phyloP scores from a whole-genome alignment of 768 basidiomycete species.

The Auriscalpium orientale region DNA sequence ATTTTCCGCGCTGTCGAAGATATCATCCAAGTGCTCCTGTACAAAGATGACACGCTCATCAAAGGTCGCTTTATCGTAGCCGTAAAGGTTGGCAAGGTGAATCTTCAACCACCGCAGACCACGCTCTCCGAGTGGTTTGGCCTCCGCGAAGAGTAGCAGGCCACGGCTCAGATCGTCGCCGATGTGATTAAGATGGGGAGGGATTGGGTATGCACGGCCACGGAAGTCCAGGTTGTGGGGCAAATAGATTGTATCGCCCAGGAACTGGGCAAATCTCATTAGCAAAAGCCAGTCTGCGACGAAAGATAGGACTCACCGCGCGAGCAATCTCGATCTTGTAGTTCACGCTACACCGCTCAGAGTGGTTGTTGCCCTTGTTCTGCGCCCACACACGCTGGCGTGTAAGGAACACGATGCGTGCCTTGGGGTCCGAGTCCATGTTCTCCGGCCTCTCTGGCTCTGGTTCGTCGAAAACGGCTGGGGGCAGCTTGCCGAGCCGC shows the following conservation, averaged over 20 bases:
- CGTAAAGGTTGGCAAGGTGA: constrained; percentile 87
- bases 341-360: constrained; percentile 87
- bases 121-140: constrained; percentile 70
- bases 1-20: constrained; percentile 75
- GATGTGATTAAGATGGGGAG: constrained; percentile 91
- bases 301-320: constrained; percentile 46
- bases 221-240: constrained; percentile 98
- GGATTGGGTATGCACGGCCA: constrained; percentile 93
- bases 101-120: constrained; percentile 95
- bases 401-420: constrained; percentile 46
- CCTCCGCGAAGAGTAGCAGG: constrained; percentile 74
- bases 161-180: constrained; percentile 92
- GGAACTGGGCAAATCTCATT: constrained; percentile 45
- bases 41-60: constrained; percentile 85
- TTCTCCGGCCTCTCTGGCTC: constrained; percentile 53
- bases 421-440: constrained; percentile 44
- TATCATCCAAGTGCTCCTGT: constrained; percentile 60
- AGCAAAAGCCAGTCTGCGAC: background rate
- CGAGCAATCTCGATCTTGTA: constrained; percentile 96
- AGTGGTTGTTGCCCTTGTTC: constrained; percentile 74
- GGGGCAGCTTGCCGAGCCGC: constrained; percentile 78
- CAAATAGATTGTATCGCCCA: constrained; percentile 82
- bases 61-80: constrained; percentile 91
- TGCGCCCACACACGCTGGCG: constrained; percentile 49
- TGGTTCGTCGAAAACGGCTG: constrained; percentile 52